phyloP scores from a whole-genome alignment of 2,329 filamentous ascomycete genomes.

The Leptographium galeiforme region DNA sequence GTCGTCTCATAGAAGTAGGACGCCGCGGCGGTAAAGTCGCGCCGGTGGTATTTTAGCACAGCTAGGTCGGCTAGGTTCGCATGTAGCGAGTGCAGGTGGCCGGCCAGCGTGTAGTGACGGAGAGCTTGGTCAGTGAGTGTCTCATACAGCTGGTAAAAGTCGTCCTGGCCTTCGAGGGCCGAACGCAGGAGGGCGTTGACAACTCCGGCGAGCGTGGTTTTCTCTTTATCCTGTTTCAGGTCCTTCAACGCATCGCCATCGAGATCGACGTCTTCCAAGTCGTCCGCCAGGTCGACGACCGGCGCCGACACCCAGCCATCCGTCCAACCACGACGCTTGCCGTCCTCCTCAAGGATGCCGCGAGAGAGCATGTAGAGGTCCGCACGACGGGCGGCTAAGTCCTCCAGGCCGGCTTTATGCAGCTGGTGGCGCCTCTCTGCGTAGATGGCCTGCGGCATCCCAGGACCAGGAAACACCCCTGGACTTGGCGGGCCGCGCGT shows the following conservation, averaged over 20 bases:
- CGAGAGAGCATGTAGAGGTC: constrained; percentile 71
- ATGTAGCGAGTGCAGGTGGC: constrained; percentile 64
- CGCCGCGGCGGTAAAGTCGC: constrained; percentile 61
- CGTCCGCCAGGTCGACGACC: constrained; percentile 27
- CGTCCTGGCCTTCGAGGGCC: constrained; percentile 46
- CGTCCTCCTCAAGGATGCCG: constrained; percentile 63
- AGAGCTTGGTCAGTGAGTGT: constrained; percentile 74
- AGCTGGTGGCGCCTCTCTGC: constrained; percentile 32
- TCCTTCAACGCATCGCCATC: constrained; percentile 22
- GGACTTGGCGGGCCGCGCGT: constrained; percentile 29
- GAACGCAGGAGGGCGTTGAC: constrained; percentile 43
- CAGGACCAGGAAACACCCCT: constrained; percentile 36
- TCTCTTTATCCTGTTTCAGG: constrained; percentile 6
- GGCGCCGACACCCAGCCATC: constrained; percentile 59
- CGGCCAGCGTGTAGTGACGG: constrained; percentile 69
- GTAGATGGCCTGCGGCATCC: constrained; percentile 19
- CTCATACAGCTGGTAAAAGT: constrained; percentile 56
- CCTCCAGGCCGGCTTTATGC: constrained; percentile 56
- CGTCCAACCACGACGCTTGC: constrained; percentile 58
- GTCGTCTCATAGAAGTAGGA: constrained; percentile 67
- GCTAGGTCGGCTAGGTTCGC: constrained; percentile 74
- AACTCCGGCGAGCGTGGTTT: constrained; percentile 29
- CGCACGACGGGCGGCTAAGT: constrained; percentile 69
- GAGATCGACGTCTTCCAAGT: constrained; percentile 45
- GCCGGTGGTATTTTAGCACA: constrained; percentile 63